These are phyloP conservation scores for Dioscorea zingiberensis DNA, from an alignment of 106 monocot genomes.

Conservation along the genomic window DNA sequence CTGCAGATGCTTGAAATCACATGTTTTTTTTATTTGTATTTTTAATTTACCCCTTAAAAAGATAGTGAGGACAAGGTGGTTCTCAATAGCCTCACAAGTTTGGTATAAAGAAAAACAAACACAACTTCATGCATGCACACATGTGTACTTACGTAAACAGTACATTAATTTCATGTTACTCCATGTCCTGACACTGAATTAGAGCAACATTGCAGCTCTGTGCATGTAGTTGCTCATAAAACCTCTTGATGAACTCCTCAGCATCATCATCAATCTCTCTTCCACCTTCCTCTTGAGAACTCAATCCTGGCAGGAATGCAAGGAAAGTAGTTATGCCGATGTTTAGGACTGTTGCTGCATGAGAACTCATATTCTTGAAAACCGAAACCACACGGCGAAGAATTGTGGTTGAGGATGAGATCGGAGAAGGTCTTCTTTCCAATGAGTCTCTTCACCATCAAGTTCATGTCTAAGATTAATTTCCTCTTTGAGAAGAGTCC, in stretches of 20 bases:
- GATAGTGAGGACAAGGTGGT: no score
- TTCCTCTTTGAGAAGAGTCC: constrained; percentile 14
- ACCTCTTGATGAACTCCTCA: constrained; percentile 48
- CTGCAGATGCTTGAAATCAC: no score
- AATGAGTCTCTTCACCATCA: constrained; percentile 12
- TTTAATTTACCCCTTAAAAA: no score
- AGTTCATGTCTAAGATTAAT: constrained; percentile 13
- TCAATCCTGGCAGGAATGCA: constrained; percentile 4
- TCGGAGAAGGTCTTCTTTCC: neutral
- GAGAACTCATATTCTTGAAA: constrained; percentile 17
- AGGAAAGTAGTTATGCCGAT: constrained; percentile 10
- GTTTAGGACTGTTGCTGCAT: constrained; percentile 15
- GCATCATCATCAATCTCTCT: constrained; percentile 32
- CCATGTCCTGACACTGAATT: constrained; percentile 23
- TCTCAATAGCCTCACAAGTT: no score
- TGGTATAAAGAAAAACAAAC: no score
- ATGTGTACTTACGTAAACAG: no score
- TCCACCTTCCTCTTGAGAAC: neutral
- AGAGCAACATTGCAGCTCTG: constrained; percentile 38
- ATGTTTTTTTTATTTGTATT: no score
- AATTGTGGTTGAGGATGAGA: constrained; percentile 2
- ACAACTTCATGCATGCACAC: no score
- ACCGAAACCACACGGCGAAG: neutral
- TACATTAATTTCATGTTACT: constrained; percentile 24
- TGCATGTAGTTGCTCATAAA: constrained; percentile 48